Base-by-base conservation (phyloP, 2,329 filamentous ascomycete genomes). In the Colletotrichum sp. region DNA sequence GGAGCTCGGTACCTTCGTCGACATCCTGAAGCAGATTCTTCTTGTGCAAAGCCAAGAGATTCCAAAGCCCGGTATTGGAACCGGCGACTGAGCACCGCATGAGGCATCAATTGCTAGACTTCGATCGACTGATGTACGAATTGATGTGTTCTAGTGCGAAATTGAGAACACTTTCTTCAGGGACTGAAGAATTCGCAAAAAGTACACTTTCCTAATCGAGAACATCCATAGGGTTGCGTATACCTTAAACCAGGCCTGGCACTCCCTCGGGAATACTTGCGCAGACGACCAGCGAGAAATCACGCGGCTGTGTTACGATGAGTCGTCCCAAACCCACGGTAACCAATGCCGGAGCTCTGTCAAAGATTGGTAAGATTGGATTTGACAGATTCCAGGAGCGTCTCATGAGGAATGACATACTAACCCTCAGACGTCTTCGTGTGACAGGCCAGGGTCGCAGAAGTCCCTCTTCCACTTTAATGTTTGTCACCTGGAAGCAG, bases 181-280 rank as follows among this genome's bases (percentile, higher is more conserved):
- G 3, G n/a, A 21, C 10, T 52, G 44, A 52, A 52, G 6, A 52
- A 52, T 52, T 52, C 8, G 44, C n/a, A 52, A 21, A 21, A 0
- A 3, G n/a, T 21, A 8, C 44, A 52, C 0, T 52, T 21, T 52
- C n/a, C 44, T 52, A 52, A 21, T 24, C 44, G 1, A 24, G 44
- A 52, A 21, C 44, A 52, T 52, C 44, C 44, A 21, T 52, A 3
- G n/a, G n/a, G 44, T 52, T 52, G n/a, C n/a, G 44, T 24, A 52
- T 5, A 1, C 1, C 12, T 3, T 21, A 1, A 13, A 3, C 10
- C 0, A 4, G 2, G 44, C 0, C 44, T 52, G 44, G n/a, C 44
- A 52, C 10, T 52, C n/a, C n/a, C 44, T 52, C 6, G 1, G 2
- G 10, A 21, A 1, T 2, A 52, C 44, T 0, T 21, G 44, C 44